Evolutionary conservation across 108 stramenopile genomes (phyloP).

Genomic region (Stephanodiscus minutulus): DNA sequence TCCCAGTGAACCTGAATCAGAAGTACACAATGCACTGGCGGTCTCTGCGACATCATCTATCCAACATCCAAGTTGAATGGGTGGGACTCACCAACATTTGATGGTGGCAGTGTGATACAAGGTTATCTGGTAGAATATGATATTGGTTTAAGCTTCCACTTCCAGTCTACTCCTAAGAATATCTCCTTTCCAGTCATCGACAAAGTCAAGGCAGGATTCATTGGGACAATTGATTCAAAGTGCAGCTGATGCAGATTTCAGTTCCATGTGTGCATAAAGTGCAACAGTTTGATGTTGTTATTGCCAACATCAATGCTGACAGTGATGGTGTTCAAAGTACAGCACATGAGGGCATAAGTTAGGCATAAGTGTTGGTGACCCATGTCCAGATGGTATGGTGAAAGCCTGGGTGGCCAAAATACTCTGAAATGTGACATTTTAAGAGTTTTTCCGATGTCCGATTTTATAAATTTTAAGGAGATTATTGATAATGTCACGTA

Average conservation of each 20-base stretch:
- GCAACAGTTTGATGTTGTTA: slow-evolving; percentile 59
- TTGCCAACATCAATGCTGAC: slow-evolving; percentile 53
- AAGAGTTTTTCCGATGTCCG: too few relatives aligned
- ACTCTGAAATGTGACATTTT: too few relatives aligned
- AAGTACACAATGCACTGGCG: slow-evolving; percentile 7
- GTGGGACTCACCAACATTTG: slow-evolving; percentile 63
- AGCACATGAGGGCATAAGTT: slow-evolving; percentile 43
- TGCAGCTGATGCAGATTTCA: slow-evolving; percentile 65
- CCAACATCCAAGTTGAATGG: slow-evolving; percentile 44
- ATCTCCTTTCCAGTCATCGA: slow-evolving; percentile 42
- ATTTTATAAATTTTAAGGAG: too few relatives aligned
- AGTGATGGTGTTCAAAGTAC: slow-evolving; percentile 44
- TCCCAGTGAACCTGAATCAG: slow-evolving; percentile 58
- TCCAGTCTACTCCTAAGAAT: slow-evolving; percentile 29
- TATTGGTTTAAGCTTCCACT: slow-evolving; percentile 51
- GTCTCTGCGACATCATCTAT: slow-evolving; percentile 43
- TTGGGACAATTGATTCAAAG: slow-evolving; percentile 56
- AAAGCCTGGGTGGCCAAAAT: too few relatives aligned
- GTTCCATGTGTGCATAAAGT: slow-evolving; percentile 66
- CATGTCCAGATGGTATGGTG: slow-evolving; percentile 56
- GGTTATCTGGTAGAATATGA: slow-evolving; percentile 73
- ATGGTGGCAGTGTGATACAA: slow-evolving; percentile 76
- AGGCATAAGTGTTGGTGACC: slow-evolving; percentile 51
- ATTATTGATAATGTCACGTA: too few relatives aligned
- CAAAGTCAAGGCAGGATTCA: slow-evolving; percentile 57